Percentiles rank a stretch among this genome's conserved stretches.
Conservation (phyloP, 2,329 filamentous ascomycete genomes). For the Trichoderma citrinoviride region DNA sequence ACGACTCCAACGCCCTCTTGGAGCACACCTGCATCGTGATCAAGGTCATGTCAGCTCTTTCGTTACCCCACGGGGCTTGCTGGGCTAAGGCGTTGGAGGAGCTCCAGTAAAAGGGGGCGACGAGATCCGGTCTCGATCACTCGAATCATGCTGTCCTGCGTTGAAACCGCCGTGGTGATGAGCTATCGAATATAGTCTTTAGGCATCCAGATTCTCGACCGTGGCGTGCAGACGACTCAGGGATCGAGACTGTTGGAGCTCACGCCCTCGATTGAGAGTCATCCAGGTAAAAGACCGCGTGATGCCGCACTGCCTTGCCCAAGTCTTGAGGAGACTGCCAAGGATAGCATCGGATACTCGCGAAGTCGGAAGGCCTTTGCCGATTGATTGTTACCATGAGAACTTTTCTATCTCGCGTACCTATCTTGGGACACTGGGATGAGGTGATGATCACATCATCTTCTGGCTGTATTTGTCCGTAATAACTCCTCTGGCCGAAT, state of each 20-base stretch:
- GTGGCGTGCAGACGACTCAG: not conserved
- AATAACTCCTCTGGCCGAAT: not conserved
- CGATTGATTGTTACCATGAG: not conserved
- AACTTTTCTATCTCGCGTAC: not conserved
- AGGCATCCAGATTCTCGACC: slow-evolving; percentile 15
- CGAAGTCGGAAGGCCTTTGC: not conserved
- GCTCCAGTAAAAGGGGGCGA: not conserved
- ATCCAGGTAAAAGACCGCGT: not conserved
- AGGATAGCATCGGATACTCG: not conserved
- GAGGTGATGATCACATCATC: not conserved
- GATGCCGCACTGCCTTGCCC: not conserved
- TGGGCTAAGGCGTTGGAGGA: not conserved
- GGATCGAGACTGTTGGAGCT: not conserved
- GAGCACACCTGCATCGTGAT: not conserved
- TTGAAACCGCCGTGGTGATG: not conserved
- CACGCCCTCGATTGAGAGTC: not conserved
- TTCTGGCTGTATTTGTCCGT: not conserved
- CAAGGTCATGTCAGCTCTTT: not conserved
- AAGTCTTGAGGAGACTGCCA: not conserved
- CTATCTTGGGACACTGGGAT: not conserved
- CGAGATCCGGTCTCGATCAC: slow-evolving; percentile 4
- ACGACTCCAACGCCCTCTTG: not conserved
- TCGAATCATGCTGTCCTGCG: slow-evolving; percentile 2
- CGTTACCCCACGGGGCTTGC: slow-evolving; percentile 7
- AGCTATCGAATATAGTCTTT: slow-evolving; percentile 15